Percentiles rank a stretch among this genome's conserved stretches.
phyloP scores from a whole-genome alignment of 441 rosid species.

The Corymbia citriodora region DNA sequence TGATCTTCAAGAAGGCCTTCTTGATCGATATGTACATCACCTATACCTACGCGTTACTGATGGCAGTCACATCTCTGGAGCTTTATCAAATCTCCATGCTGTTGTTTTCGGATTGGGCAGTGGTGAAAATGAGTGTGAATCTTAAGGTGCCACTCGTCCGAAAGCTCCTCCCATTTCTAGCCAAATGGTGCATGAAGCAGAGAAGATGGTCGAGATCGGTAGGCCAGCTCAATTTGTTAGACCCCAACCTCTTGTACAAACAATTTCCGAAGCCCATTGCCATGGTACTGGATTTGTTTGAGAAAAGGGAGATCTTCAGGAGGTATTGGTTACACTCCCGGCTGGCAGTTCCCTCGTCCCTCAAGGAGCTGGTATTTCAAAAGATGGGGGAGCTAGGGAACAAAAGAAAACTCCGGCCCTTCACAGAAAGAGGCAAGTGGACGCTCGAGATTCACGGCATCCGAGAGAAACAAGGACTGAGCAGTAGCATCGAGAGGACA shows the following conservation, averaged over 20 bases:
- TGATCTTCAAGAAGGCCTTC: not conserved
- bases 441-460: not conserved
- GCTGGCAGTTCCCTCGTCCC: not conserved
- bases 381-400: not conserved
- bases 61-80: not conserved
- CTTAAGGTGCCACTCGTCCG: too few relatives aligned
- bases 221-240: not conserved
- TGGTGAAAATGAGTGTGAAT: not conserved
- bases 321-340: not conserved
- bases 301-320: not conserved
- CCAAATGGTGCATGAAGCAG: not conserved
- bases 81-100: not conserved
- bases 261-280: not conserved
- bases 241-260: not conserved
- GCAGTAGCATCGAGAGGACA: not conserved
- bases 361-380: not conserved
- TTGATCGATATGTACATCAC: not conserved
- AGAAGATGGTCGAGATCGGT: not conserved
- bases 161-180: not conserved
- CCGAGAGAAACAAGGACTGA: not conserved
- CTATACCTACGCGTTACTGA: not conserved
- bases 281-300: not conserved
- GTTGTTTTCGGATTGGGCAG: not conserved
- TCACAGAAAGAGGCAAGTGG: not conserved
- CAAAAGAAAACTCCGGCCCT: not conserved